Base-by-base conservation (phyloP, 1,139 yeast species). In the Hyphopichia fennica region DNA sequence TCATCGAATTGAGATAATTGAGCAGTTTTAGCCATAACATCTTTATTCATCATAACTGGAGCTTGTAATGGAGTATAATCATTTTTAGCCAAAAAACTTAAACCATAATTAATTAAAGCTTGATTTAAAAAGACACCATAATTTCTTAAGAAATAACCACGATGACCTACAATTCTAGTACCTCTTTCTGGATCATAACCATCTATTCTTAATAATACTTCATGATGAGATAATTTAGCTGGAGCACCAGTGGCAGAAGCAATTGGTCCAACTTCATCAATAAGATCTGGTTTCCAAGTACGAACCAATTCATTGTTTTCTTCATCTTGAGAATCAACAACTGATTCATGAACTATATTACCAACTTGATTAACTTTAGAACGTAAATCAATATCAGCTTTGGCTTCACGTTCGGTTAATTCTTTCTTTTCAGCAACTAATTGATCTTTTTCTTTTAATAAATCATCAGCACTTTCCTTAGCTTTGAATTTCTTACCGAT, bases 121-220 rank as follows among this genome's bases (percentile, higher is more conserved):
- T 95, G 98, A 77, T 95, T 93, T 66, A 93, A 81, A 72, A 91
- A 95, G 32, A 93, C 99, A 70, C 99, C 99, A 58, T 81, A 87
- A 67, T 86, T 87, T 73, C 96, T 84, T 65, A 95, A 78, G 71
- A 93, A 93, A 73, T 90, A 93, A 50, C 99, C 99, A 72, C 99
- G 87, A 79, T 93, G 99, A 49, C 99, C 99, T 45, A 93, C 93
- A 54, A 93, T 84, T 74, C 91, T 87, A 50, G 89, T 96, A 65
- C 99, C 99, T 73, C 99, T 87, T 70, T 93, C 99, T 52, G 96
- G 98, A 65, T 93, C 99, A 67, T 89, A 93, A 51, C 99, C 99
- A 60, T 93, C 97, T 54, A 93, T 77, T 72, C 98, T 84, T 55
- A 95, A 79, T 55, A 95, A 78, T 43, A 95, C 86, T 73, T 93